Evolutionary conservation across 2,329 filamentous ascomycete species (phyloP), one percentile per base, ranked within the genome.

Genomic region (Capronia coronata): DNA sequence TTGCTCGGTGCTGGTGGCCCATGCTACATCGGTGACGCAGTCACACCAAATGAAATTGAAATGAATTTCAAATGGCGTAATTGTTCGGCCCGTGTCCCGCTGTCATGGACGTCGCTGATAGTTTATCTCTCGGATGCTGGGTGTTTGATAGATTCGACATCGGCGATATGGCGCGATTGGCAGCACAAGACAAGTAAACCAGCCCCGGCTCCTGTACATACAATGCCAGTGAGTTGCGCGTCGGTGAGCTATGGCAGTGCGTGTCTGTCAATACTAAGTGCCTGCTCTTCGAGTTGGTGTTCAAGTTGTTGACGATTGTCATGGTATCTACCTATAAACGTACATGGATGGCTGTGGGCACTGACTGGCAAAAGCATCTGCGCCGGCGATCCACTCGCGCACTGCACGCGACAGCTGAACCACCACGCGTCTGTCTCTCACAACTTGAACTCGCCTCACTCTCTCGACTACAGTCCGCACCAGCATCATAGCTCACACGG

Each of bases 41-140:
- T 38, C 19, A 7, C 7, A 8, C 14, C 23, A 27, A 27, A 9
- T 41, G 22, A 41, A 41, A 3, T 4, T 41, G 22, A 41, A 41
- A 3, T 4, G 22, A 41, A 41, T 41, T 14, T 41, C 38, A 27
- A 27, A 27, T 41, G 38, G 38, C 38, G 38, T 23, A 22, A 41
- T 23, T 8, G 22, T 19, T 23, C 38, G 38, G 38, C 38, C 21
- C 38, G 38, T 41, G 38, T 41, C 38, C n/a, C 38, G 38, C 38
- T 27, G 38, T 41, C 38, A 41, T 23, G 5, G 35, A 18, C 35
- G 21, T 13, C 38, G 21, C 16, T 41, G 38, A 41, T 21, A 27
- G 5, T 27, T 35, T n/a, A 35, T 32, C 7, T 3, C n/a, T 32
- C 29, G 29, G 35, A 22, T 38, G 16, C 9, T 38, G 35, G 35